Evolutionary conservation across 495 filamentous ascomycete genomes (phyloP), one percentile per base, ranked within the genome.

Genomic region (Trichoderma virens): DNA sequence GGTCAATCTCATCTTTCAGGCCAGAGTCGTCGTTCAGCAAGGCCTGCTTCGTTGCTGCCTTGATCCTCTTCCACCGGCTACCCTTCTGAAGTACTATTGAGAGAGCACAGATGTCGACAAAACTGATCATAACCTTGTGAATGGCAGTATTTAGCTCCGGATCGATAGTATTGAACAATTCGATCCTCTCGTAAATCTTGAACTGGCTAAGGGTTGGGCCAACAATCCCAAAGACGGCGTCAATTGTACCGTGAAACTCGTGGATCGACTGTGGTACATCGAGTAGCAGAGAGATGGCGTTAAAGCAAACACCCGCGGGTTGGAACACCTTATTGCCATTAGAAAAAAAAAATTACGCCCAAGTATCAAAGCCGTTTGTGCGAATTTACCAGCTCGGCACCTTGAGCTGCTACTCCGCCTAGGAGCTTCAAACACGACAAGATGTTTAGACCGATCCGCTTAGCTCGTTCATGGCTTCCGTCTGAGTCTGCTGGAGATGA

Each of bases 141-240:
- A 71, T 69, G 18, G 65, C 64, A 16, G 59, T 31, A 14, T 62
- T 64, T 31, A 72, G 45, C 14, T 51, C 67, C 28, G 68, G 62
- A 25, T 72, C 70, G 16, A 72, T 62, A 0, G 51, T 20, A 25
- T 61, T 60, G 54, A 62, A 68, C 9, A 67, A 63, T 2, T 72
- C 70, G 32, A 72, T 72, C 8, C 64, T 66, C 64, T 71, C 65
- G 41, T 72, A 72, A 1, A 72, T 71, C 28, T 63, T 66, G 34
- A 72, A 72, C 39, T 66, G 65, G 25, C 64, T 66, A 5, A 72
- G 64, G 5, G 66, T 64, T 18, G 69, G 70, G 0, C 64, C 69
- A n/a, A 72, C 63, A 6, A 64, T 65, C 14, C 54, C 67, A 39
- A 72, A 70, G 31, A 72, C 67, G 2, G 61, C 69, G n/a, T 68